Conservation (phyloP, 192 early-diverging fungal genomes). For the Spizellomyces sp. region DNA sequence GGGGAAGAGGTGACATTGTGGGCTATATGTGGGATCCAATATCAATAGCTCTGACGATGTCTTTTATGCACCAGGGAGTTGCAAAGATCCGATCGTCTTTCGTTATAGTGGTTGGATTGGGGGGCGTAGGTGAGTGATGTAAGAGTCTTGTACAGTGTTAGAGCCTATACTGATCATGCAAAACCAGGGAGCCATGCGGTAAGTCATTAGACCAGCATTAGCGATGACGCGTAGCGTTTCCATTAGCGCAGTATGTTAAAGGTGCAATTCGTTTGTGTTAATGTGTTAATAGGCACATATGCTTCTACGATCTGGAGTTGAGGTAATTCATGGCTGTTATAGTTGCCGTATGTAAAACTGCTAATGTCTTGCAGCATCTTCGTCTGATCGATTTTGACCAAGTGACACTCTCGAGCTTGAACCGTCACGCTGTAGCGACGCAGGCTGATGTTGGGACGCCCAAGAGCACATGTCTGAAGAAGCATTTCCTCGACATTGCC, state of each 20-base stretch:
- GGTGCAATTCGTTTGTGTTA: conserved; percentile 6
- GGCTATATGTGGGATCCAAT: conserved; percentile 11
- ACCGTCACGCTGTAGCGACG: conserved; percentile 91
- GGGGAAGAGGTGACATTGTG: conserved; percentile 62
- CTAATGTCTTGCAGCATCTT: conserved; percentile 44
- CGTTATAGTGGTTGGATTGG: conserved; percentile 93
- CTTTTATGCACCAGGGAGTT: conserved; percentile 61
- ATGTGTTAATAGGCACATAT: conserved; percentile 79
- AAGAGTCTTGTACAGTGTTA: neutral
- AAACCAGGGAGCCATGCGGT: conserved; percentile 44
- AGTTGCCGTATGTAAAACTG: neutral
- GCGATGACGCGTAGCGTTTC: no score
- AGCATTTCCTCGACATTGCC: conserved; percentile 72
- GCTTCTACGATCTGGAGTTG: conserved; percentile 87
- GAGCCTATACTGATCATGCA: neutral
- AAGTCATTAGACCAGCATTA: conserved; percentile 3
- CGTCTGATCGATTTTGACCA: conserved; percentile 98
- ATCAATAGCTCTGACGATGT: neutral
- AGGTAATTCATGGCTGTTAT: conserved; percentile 21
- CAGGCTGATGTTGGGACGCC: conserved; percentile 87
- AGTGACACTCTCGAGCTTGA: conserved; percentile 90
- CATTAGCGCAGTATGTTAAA: no score
- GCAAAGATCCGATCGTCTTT: conserved; percentile 73
- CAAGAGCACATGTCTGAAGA: conserved; percentile 76
- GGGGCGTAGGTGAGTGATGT: conserved; percentile 80